Percentiles rank a stretch among this genome's conserved stretches.
phyloP scores from a whole-genome alignment of 352 stramenopile species.

The Phytophthora fragariae region DNA sequence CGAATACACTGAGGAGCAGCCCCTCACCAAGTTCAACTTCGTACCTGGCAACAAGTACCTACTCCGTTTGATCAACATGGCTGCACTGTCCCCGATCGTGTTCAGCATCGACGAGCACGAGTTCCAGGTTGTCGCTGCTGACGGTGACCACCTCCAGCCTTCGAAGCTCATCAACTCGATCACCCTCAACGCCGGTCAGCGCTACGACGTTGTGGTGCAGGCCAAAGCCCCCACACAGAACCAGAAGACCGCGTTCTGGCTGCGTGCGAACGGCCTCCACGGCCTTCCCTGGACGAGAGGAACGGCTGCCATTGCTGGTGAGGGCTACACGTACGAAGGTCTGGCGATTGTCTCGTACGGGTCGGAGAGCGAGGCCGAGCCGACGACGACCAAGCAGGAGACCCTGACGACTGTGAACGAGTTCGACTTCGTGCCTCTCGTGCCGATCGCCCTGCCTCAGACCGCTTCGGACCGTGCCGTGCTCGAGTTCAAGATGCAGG shows the following conservation, averaged over 20 bases:
- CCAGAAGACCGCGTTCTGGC: slow-evolving; percentile 33
- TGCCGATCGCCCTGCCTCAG: slow-evolving; percentile 19
- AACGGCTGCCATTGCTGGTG: slow-evolving; percentile 17
- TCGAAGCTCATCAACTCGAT: slow-evolving; percentile 41
- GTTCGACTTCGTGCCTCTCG: slow-evolving; percentile 31
- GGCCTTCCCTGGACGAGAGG: slow-evolving; percentile 38
- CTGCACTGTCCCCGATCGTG: slow-evolving; percentile 39
- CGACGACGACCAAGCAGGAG: slow-evolving; percentile 6
- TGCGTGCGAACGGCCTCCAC: slow-evolving; percentile 38
- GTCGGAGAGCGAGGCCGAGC: slow-evolving; percentile 2
- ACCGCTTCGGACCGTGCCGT: slow-evolving; percentile 24
- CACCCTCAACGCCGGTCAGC: slow-evolving; percentile 39
- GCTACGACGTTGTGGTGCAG: slow-evolving; percentile 45
- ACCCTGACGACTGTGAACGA: slow-evolving; percentile 26
- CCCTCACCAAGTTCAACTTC: slow-evolving; percentile 40
- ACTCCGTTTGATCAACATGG: slow-evolving; percentile 52
- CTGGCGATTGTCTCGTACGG: slow-evolving; percentile 24
- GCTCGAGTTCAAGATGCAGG: slow-evolving; percentile 35
- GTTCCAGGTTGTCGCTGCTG: slow-evolving; percentile 45
- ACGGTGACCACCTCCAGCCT: slow-evolving; percentile 39
- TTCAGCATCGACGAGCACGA: slow-evolving; percentile 53
- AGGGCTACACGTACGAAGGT: slow-evolving; percentile 41
- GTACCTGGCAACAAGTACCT: slow-evolving; percentile 40
- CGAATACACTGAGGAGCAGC: slow-evolving; percentile 27
- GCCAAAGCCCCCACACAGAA: slow-evolving; percentile 10